Evolutionary conservation across 73 alveolate species (phyloP).

Genomic region (Uronychia setigera): DNA sequence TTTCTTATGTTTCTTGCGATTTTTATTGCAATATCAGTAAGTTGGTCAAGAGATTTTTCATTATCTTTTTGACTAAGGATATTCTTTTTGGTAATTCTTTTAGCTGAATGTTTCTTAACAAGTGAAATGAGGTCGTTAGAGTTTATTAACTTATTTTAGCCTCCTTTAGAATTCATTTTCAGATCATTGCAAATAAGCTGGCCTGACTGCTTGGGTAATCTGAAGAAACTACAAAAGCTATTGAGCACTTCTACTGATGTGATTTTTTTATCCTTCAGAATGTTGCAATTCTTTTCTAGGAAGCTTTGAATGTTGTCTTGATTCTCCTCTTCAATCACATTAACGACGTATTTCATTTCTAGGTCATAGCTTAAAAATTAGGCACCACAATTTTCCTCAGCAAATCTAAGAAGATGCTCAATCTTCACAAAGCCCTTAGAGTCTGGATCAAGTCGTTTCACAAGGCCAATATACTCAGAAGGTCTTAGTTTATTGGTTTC

Average conservation of each 20-base stretch:
- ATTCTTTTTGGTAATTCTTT: neutral
- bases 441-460: neutral
- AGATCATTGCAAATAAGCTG: conserved; percentile 9
- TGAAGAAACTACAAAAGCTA: conserved; percentile 19
- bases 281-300: conserved; percentile 1
- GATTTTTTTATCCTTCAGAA: neutral
- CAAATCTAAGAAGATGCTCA: neutral
- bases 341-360: conserved; percentile 32
- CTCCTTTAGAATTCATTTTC: neutral
- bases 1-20: neutral
- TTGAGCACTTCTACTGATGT: conserved; percentile 23
- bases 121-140: neutral
- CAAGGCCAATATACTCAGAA: neutral
- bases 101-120: neutral
- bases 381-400: neutral
- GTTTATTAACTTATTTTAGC: no score
- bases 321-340: conserved; percentile 27
- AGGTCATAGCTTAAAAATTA: conserved; percentile 1
- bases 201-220: conserved; percentile 22
- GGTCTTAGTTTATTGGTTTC: neutral
- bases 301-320: conserved; percentile 8
- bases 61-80: neutral
- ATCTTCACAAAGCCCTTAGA: neutral
- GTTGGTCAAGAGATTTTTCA: neutral
- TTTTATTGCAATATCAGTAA: neutral